Percentiles rank a stretch among this genome's conserved stretches.
Conservation (phyloP, 495 filamentous ascomycete genomes). For the Penicillium daleae region DNA sequence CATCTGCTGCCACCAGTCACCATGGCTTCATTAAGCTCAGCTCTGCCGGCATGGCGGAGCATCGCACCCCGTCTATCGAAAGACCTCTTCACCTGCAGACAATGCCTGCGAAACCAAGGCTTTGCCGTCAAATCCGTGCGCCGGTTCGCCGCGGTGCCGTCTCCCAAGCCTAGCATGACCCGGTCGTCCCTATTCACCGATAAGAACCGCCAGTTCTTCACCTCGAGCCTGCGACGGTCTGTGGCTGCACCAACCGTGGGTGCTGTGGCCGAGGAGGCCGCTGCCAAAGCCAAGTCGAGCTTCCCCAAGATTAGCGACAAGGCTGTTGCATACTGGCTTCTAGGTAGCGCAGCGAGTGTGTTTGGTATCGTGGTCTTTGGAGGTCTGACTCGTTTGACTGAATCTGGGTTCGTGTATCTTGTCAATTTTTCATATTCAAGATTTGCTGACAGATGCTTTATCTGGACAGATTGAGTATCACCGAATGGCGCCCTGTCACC, state of each 20-base stretch:
- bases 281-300: constrained; percentile 42
- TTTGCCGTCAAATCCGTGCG: constrained; percentile 41
- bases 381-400: constrained; percentile 88
- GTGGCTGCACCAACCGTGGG: constrained; percentile 30
- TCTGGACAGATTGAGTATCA: constrained; percentile 83
- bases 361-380: constrained; percentile 98
- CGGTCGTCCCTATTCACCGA: constrained; percentile 33
- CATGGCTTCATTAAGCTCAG: constrained; percentile 44
- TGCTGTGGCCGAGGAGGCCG: constrained; percentile 26
- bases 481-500: constrained; percentile 98
- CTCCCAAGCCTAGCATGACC: constrained; percentile 32
- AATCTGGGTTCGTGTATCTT: constrained; percentile 77
- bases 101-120: constrained; percentile 56
- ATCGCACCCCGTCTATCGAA: constrained; percentile 55
- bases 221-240: constrained; percentile 30
- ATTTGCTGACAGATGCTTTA: constrained; percentile 25
- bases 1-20: constrained; percentile 16
- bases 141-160: constrained; percentile 34
- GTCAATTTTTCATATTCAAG: not conserved
- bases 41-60: constrained; percentile 38
- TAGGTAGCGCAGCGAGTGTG: constrained; percentile 87
- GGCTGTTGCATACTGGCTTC: constrained; percentile 85
- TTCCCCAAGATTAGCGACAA: constrained; percentile 77
- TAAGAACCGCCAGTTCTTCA: constrained; percentile 40
- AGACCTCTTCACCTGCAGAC: constrained; percentile 63